Evolutionary conservation across 176 grass and related monocot genomes (phyloP).

Genomic region (Ensete ventricosum): DNA sequence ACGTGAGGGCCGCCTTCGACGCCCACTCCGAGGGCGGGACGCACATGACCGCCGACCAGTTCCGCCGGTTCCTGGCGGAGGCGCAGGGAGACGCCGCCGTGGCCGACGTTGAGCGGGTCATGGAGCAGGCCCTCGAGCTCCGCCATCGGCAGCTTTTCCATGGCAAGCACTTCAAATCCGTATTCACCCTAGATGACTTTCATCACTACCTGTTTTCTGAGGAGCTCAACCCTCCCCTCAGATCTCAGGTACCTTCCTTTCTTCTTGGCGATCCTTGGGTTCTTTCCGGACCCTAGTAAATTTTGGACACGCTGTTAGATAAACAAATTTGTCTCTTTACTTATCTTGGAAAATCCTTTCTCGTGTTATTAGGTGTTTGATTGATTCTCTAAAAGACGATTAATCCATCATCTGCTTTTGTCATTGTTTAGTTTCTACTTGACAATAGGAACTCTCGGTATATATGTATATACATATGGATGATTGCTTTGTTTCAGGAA

Average conservation of each 20-base stretch:
- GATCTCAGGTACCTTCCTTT: conserved; percentile 26
- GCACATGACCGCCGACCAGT: conserved; percentile 50
- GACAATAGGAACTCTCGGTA: background rate
- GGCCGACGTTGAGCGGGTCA: conserved; percentile 23
- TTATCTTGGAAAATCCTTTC: too few relatives aligned
- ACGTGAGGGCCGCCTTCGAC: conserved; percentile 51
- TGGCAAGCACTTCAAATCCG: conserved; percentile 28
- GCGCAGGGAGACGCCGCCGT: conserved; percentile 4
- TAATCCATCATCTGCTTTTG: background rate
- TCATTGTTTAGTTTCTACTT: background rate
- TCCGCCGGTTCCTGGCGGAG: conserved; percentile 55
- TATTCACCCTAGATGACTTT: conserved; percentile 63
- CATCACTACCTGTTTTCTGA: conserved; percentile 62
- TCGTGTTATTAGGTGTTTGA: background rate
- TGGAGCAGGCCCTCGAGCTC: conserved; percentile 33
- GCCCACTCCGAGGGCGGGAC: conserved; percentile 31
- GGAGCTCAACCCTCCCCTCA: conserved; percentile 60
- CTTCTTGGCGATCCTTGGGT: background rate
- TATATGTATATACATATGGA: background rate
- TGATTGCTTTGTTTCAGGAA: too few relatives aligned
- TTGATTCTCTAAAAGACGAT: background rate
- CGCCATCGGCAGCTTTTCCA: conserved; percentile 32
- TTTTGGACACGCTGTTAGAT: background rate
- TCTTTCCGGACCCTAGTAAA: too few relatives aligned
- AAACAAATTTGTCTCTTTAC: background rate